These are phyloP conservation scores for Phytophthora ohioensis DNA, from an alignment of 352 stramenopile species.

Conservation along the genomic window DNA sequence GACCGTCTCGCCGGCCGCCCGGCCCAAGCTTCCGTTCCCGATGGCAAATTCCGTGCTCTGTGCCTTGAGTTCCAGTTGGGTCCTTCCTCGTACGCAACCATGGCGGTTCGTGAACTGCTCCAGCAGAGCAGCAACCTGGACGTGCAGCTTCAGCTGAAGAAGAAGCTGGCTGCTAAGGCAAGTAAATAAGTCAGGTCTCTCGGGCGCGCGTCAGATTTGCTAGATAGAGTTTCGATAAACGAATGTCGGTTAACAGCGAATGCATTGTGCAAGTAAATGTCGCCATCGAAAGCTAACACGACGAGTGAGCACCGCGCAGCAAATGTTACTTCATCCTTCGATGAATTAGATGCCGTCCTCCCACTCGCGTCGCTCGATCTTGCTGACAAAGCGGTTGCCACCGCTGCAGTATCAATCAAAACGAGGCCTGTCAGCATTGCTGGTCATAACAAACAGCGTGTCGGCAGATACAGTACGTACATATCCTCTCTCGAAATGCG, in stretches of 20 bases:
- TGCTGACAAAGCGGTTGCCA: constrained; percentile 86
- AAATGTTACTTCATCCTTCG: background rate
- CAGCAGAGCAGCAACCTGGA: constrained; percentile 92
- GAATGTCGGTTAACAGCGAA: constrained; percentile 12
- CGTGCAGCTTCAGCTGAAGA: constrained; percentile 66
- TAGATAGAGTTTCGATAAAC: constrained; percentile 29
- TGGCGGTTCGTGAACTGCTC: constrained; percentile 96
- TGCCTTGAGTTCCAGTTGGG: constrained; percentile 87
- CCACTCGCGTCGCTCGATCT: constrained; percentile 83
- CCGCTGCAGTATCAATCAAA: constrained; percentile 44
- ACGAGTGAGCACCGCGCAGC: background rate
- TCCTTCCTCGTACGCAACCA: constrained; percentile 95
- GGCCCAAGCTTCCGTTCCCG: constrained; percentile 57
- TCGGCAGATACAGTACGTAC: constrained; percentile 42
- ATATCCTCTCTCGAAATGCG: constrained; percentile 84
- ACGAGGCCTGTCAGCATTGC: background rate
- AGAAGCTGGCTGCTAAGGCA: constrained; percentile 40
- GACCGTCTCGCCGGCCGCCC: constrained; percentile 61
- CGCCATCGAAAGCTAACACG: background rate
- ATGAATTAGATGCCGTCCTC: constrained; percentile 46
- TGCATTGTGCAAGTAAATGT: background rate
- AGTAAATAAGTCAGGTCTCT: constrained; percentile 17
- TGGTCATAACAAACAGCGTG: background rate
- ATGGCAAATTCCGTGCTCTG: constrained; percentile 68
- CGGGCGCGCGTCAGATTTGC: background rate